A percentile compares a stretch with the other conserved stretches of the same genome.
These are phyloP conservation scores for Termitomyces bulborhizus DNA, from an alignment of 768 basidiomycete species.

Conservation along the genomic window DNA sequence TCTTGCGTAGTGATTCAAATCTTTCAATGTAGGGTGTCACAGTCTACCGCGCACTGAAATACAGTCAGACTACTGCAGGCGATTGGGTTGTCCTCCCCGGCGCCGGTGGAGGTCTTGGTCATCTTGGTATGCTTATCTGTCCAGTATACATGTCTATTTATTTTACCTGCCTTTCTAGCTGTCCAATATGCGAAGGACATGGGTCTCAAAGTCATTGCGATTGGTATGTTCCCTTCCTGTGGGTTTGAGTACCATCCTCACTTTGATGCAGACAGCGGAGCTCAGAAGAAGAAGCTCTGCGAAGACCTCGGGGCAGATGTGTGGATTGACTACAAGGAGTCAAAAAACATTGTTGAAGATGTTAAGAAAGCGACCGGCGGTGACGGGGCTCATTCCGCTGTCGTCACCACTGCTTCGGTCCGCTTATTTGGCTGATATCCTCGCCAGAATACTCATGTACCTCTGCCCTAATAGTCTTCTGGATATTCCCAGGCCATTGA, in stretches of 20 bases:
- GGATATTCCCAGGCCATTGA: conserved; percentile 56
- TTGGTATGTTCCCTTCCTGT: conserved; percentile 32
- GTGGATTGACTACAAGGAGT: conserved; percentile 74
- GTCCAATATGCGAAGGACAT: conserved; percentile 76
- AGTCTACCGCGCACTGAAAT: conserved; percentile 81
- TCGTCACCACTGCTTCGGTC: conserved; percentile 54
- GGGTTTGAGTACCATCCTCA: neutral
- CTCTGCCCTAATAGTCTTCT: conserved; percentile 17
- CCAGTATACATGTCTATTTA: neutral
- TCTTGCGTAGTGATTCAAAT: conserved; percentile 7
- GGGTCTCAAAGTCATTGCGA: conserved; percentile 75
- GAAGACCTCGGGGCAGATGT: conserved; percentile 41
- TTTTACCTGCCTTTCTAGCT: conserved; percentile 27
- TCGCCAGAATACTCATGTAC: neutral
- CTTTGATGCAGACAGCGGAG: neutral
- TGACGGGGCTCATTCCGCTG: conserved; percentile 62
- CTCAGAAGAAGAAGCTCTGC: conserved; percentile 7
- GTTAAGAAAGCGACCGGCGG: conserved; percentile 62
- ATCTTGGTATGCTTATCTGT: conserved; percentile 45
- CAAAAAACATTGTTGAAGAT: conserved; percentile 57
- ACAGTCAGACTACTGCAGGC: conserved; percentile 55
- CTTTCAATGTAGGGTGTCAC: conserved; percentile 56
- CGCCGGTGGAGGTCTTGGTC: conserved; percentile 79
- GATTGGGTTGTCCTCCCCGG: conserved; percentile 77
- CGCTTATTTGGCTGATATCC: conserved; percentile 3